A percentile compares a stretch with the other conserved stretches of the same genome.
Conservation (phyloP, 176 grass and related monocot species). For the Avena insularis region DNA sequence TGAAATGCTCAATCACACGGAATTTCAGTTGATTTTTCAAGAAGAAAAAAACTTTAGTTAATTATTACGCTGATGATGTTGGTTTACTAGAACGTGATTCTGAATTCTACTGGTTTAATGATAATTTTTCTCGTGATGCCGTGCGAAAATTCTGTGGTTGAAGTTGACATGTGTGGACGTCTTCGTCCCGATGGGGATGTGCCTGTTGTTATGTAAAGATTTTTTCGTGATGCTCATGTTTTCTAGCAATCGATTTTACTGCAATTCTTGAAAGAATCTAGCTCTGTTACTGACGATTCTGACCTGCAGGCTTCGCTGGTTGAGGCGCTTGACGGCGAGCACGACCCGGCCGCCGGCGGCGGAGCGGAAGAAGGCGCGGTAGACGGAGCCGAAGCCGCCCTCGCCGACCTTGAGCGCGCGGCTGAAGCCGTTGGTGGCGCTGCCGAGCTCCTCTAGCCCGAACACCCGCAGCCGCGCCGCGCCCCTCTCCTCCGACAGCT, state of each 20-base stretch:
- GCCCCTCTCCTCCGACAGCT: conserved; percentile 72
- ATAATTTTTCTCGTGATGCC: conserved; percentile 40
- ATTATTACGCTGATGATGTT: background rate
- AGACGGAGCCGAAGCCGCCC: conserved; percentile 90
- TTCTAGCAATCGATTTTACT: too few species aligned
- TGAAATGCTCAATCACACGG: conserved; percentile 20
- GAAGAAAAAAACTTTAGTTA: background rate
- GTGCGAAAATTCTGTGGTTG: conserved; percentile 29
- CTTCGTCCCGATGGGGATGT: conserved; percentile 29
- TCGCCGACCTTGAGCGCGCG: conserved; percentile 83
- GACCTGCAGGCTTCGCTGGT: conserved; percentile 72
- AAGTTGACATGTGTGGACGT: conserved; percentile 41
- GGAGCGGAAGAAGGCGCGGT: conserved; percentile 73
- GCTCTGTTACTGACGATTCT: too few species aligned
- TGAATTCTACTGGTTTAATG: background rate
- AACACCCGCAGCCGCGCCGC: conserved; percentile 72
- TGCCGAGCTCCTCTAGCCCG: conserved; percentile 70
- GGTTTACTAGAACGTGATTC: background rate
- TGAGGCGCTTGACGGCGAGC: conserved; percentile 92
- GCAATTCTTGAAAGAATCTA: too few species aligned
- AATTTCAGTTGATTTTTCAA: background rate
- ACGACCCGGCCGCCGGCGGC: conserved; percentile 44
- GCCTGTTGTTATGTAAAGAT: background rate
- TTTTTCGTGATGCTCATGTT: background rate
- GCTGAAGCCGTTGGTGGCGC: conserved; percentile 79